Evolutionary conservation across 345 rosid genomes (phyloP).

Genomic region (Brassica cretica): DNA sequence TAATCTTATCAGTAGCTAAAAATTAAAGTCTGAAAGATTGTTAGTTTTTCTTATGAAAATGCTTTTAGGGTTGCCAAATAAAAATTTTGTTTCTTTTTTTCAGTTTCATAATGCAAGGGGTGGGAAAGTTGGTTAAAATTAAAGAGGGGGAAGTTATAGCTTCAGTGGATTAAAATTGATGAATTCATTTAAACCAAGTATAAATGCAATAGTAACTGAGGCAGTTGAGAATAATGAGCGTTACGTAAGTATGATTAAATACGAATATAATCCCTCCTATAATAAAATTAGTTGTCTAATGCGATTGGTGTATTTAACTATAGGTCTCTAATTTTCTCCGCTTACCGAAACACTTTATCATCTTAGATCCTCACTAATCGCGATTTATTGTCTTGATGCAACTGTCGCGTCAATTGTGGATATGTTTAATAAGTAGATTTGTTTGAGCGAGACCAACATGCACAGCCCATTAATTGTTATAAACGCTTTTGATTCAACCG

Average conservation of each 20-base stretch:
- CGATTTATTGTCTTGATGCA: neutral
- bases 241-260: slow-evolving; percentile 38
- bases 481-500: slow-evolving; percentile 8
- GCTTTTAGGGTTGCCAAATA: neutral
- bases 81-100: neutral
- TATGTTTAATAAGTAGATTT: neutral
- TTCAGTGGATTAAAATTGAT: slow-evolving; percentile 31
- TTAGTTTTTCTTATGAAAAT: too few relatives aligned
- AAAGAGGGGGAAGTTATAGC: slow-evolving; percentile 28
- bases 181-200: slow-evolving; percentile 33
- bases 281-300: neutral
- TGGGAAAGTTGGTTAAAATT: slow-evolving; percentile 27
- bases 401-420: neutral
- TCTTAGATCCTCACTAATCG: neutral
- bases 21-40: too few relatives aligned
- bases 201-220: slow-evolving; percentile 41
- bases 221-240: slow-evolving; percentile 39
- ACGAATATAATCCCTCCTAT: slow-evolving; percentile 24
- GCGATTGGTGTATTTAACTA: slow-evolving; percentile 3
- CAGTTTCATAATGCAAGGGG: neutral
- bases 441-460: neutral
- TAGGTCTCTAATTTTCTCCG: neutral
- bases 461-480: neutral
- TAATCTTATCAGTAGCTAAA: too few relatives aligned
- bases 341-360: neutral